phyloP scores from a whole-genome alignment of 108 stramenopile species.

The Nannochloropsis salina region DNA sequence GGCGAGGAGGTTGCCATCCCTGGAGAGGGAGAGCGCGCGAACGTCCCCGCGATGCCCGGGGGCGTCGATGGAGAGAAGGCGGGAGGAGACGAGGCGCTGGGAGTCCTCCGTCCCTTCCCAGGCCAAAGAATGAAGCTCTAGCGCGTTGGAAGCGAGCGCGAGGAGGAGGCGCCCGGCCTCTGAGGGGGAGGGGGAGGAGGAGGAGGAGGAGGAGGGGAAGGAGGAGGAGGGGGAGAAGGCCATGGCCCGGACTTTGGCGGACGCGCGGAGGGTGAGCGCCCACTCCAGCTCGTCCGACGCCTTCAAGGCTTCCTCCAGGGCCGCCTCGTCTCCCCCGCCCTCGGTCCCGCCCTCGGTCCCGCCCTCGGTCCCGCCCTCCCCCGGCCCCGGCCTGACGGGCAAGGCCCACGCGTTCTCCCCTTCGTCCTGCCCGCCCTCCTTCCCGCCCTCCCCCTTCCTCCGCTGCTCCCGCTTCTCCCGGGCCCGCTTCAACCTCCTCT shows the following conservation, averaged over 20 bases:
- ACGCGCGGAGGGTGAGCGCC: conserved; percentile 62
- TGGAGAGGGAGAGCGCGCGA: conserved; percentile 74
- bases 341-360: neutral
- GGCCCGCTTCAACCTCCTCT: conserved; percentile 64
- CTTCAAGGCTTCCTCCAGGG: conserved; percentile 25
- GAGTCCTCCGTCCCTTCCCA: conserved; percentile 14
- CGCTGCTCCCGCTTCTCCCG: conserved; percentile 63
- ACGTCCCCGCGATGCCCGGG: conserved; percentile 92
- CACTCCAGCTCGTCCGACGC: conserved; percentile 89
- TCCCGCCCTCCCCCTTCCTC: conserved; percentile 33
- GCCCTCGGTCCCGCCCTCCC: neutral
- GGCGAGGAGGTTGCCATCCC: conserved; percentile 77
- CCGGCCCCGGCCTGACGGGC: conserved; percentile 35
- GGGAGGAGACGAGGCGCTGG: neutral
- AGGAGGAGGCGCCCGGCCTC: conserved; percentile 63
- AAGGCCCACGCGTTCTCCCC: conserved; percentile 13
- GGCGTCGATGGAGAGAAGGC: conserved; percentile 61
- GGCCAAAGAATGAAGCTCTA: conserved; percentile 64
- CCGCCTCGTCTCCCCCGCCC: neutral
- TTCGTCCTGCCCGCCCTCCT: conserved; percentile 21
- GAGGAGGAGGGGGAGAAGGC: conserved; percentile 63
- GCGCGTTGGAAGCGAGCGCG: conserved; percentile 75
- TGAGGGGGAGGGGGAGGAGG: conserved; percentile 54
- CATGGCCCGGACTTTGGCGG: conserved; percentile 68
- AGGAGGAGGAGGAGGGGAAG: conserved; percentile 22